These are phyloP conservation scores for Scheffersomyces segobiensis DNA, from an alignment of 1,139 yeast genomes.

Conservation along the genomic window DNA sequence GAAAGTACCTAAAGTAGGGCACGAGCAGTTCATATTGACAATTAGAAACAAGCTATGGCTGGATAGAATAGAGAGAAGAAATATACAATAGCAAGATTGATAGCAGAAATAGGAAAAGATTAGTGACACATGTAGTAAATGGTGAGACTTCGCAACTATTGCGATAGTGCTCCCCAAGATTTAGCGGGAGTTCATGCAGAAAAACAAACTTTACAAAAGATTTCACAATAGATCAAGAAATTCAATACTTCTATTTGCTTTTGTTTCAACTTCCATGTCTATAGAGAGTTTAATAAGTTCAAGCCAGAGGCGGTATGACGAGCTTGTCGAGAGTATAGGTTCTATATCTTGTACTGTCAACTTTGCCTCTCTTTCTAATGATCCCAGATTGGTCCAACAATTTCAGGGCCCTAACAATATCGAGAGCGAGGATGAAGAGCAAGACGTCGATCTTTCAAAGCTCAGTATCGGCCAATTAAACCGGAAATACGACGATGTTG, in stretches of 20 bases:
- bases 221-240: neutral
- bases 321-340: neutral
- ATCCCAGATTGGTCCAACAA: neutral
- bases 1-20: too few relatives aligned
- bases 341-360: neutral
- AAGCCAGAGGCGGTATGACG: neutral
- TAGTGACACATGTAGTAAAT: too few relatives aligned
- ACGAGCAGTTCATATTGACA: too few relatives aligned
- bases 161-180: too few relatives aligned
- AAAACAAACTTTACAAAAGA: too few relatives aligned
- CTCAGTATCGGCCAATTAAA: conserved; percentile 8
- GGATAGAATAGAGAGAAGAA: too few relatives aligned
- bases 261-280: neutral
- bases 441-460: neutral
- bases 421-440: neutral
- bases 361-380: neutral
- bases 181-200: neutral
- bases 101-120: too few relatives aligned
- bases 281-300: neutral
- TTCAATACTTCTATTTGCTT: neutral
- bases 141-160: too few relatives aligned
- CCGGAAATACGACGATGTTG: conserved; percentile 7
- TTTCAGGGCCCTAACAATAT: neutral
- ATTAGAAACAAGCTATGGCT: too few relatives aligned
- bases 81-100: too few relatives aligned